Conservation (phyloP, 1,139 yeast species). For the Lodderomyces margitis region DNA sequence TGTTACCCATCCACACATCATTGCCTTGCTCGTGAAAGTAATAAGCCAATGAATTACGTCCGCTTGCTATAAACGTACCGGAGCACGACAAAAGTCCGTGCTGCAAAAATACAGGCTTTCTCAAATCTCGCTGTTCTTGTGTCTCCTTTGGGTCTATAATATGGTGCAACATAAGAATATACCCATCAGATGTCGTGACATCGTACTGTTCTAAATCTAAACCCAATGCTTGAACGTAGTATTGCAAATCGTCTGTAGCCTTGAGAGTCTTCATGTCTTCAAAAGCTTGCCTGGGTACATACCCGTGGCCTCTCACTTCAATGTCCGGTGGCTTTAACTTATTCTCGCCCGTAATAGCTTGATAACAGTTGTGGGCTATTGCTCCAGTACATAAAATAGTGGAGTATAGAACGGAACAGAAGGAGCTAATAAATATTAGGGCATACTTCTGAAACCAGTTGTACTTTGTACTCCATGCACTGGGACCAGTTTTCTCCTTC, state of each 20-base stretch:
- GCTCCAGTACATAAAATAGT: conserved; percentile 25
- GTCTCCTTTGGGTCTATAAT: conserved; percentile 53
- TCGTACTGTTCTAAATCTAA: conserved; percentile 58
- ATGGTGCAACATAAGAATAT: conserved; percentile 61
- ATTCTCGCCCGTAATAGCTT: conserved; percentile 25
- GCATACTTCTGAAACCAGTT: conserved; percentile 14
- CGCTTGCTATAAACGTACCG: conserved; percentile 80
- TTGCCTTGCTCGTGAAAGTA: conserved; percentile 60
- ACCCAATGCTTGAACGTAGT: conserved; percentile 63
- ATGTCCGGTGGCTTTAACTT: conserved; percentile 8
- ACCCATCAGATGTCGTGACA: conserved; percentile 80
- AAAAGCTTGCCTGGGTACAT: conserved; percentile 29
- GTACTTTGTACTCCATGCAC: not conserved
- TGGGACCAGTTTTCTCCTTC: too few relatives aligned
- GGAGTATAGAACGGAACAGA: conserved; percentile 32
- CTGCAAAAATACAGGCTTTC: conserved; percentile 66
- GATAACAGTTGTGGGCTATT: conserved; percentile 25
- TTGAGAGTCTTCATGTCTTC: conserved; percentile 31
- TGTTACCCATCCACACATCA: conserved; percentile 95
- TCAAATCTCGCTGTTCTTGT: conserved; percentile 22
- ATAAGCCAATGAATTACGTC: conserved; percentile 72
- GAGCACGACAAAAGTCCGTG: conserved; percentile 89
- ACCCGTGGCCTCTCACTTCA: conserved; percentile 19
- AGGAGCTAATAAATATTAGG: conserved; percentile 25
- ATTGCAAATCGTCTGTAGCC: conserved; percentile 40